A percentile compares a stretch with the other conserved stretches of the same genome.
These are phyloP conservation scores for Blepharisma undulans DNA, from an alignment of 169 alveolate species.

Conservation along the genomic window DNA sequence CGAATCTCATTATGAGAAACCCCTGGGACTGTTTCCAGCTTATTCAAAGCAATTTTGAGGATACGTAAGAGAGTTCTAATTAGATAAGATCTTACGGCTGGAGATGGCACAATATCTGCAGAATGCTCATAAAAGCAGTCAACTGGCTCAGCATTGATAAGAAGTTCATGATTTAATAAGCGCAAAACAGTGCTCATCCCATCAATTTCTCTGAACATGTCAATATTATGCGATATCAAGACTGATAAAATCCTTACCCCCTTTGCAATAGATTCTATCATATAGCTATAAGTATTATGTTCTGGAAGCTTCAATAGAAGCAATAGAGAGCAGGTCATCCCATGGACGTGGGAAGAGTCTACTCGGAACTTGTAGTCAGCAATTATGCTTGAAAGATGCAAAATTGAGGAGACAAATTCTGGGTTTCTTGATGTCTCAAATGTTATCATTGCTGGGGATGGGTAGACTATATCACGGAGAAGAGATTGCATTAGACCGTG, in stretches of 20 bases:
- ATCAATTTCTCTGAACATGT: slow-evolving; percentile 38
- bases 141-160: not conserved
- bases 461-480: not conserved
- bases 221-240: slow-evolving; percentile 16
- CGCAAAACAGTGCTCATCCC: slow-evolving; percentile 18
- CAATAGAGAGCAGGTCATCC: slow-evolving; percentile 39
- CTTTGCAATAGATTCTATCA: slow-evolving; percentile 2
- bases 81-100: not conserved
- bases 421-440: not conserved
- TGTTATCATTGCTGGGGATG: not conserved
- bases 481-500: slow-evolving; percentile 42
- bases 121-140: not conserved
- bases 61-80: slow-evolving; percentile 34
- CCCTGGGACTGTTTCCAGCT: slow-evolving; percentile 12
- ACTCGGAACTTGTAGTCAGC: slow-evolving; percentile 34
- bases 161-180: not conserved
- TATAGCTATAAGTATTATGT: not conserved
- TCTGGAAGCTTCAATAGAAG: not conserved
- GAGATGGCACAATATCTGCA: not conserved
- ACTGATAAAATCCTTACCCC: not conserved
- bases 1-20: not conserved
- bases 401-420: not conserved
- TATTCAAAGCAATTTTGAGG: slow-evolving; percentile 26
- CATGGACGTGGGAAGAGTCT: slow-evolving; percentile 35
- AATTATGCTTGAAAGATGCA: slow-evolving; percentile 11